phyloP scores from a whole-genome alignment of 1,284 basidiomycete species.

The Rhizoctonia solani region DNA sequence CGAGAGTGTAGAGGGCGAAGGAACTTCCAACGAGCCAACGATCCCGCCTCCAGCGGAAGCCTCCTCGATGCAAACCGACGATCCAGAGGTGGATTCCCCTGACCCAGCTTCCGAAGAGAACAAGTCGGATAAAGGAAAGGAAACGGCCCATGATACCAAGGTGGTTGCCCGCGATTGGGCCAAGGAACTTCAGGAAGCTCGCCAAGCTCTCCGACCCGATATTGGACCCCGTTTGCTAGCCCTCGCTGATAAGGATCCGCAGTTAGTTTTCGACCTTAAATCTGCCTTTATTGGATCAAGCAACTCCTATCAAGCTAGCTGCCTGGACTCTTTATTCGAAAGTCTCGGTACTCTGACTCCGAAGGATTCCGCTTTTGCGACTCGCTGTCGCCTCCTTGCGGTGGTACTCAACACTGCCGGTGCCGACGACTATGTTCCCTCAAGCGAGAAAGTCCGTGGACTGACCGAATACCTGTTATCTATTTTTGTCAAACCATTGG shows the following conservation, averaged over 20 bases:
- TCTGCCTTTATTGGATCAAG: conserved; percentile 71
- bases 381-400: conserved; percentile 84
- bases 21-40: conserved; percentile 48
- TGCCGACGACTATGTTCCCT: conserved; percentile 40
- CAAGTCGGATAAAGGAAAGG: conserved; percentile 32
- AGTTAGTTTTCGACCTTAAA: conserved; percentile 88
- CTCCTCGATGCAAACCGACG: conserved; percentile 36
- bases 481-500: conserved; percentile 41
- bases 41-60: conserved; percentile 41
- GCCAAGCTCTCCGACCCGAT: conserved; percentile 68
- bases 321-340: conserved; percentile 67
- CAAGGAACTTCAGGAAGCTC: conserved; percentile 63
- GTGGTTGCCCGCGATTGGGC: conserved; percentile 43
- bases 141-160: conserved; percentile 44
- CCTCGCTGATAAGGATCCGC: conserved; percentile 85
- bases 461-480: conserved; percentile 41
- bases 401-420: conserved; percentile 78
- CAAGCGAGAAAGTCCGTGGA: conserved; percentile 41
- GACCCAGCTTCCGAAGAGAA: conserved; percentile 20
- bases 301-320: conserved; percentile 62
- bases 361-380: conserved; percentile 72
- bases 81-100: conserved; percentile 41
- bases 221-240: conserved; percentile 71
- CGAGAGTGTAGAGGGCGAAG: conserved; percentile 58
- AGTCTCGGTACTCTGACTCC: conserved; percentile 73